Base-by-base conservation (phyloP, 148 eudicot species). In the Tetragonia tetragonoides region DNA sequence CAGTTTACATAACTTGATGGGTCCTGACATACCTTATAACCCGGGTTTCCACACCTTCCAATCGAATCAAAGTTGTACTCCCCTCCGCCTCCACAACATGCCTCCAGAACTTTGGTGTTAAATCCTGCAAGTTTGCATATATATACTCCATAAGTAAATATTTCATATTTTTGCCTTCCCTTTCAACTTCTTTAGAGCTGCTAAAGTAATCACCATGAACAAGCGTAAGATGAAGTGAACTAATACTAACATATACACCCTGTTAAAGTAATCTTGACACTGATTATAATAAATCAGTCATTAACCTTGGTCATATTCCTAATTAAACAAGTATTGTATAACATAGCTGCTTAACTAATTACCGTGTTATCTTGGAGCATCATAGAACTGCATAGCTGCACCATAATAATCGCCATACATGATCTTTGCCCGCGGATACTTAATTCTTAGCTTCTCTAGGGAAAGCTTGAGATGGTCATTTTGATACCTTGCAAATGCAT, bases 41-140 rank as follows among this genome's bases (percentile, higher is more conserved):
- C 93, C 3, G 21, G 69, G 66, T 91, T 90, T 7, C 96, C 93
- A 78, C 96, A 91, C 80, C 93, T 84, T 49, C 90, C 91, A 10
- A 90, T 77, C 72, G 85, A 79, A 59, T 91, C 88, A 63, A 88
- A 91, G 62, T 91, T 91, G 85, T 88, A 91, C 12, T 87, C 88
- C 14, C 96, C 96, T 37, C 96, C 93, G 6, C 93, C 96, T 76
- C 96, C 96, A 74, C 96, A 91, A 37, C 96, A 91, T 14, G 91
- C 91, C 23, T 38, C 82, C 69, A 88, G 71, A 10, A 65, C 87
- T 41, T 85, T 85, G 62, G 72, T 86, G 61, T 75, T 68, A 66
- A 91, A 89, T 60, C 96, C 95, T 91, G 84, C 81, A 73, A 3
- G 28, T 42, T 9, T 11, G 7, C n/a, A 7, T 49, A 7, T 49